Base-by-base conservation (phyloP, 1,284 basidiomycete species). In the Trametes pubescens region DNA sequence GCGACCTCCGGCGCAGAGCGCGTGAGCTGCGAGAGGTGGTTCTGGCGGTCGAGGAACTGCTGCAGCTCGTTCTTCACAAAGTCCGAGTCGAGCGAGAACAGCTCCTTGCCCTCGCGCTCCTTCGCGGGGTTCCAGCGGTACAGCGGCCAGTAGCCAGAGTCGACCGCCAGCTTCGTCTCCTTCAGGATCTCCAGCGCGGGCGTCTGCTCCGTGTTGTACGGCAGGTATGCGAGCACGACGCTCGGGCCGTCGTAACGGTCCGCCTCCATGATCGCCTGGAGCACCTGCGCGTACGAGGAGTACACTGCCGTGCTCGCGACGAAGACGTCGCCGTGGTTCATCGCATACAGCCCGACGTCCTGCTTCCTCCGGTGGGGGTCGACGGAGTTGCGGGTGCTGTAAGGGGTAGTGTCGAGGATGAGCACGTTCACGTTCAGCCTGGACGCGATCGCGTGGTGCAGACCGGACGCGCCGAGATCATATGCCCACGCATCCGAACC, bases 401-500 rank as follows among this genome's bases (percentile, higher is more conserved):
- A 98, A 1, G 98, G 94, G 14, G 93, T 81, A 21, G 93, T 96
- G 79, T 99, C 98, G 73, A 99, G 90, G 71, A 99, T 90, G 77
- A 99, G 92, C 69, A 99, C 88, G 81, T 99, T 99, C 80, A 99
- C 84, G 77, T 99, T 92, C 68, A 95, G 86, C 18, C 91, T 89
- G 7, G 95, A 97, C 24, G 96, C 89, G 62, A 98, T 93, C 69
- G 92, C 91, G 73, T 99, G 97, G 78, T 99, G 97, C 51, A 99
- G 83, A 67, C 96, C 97, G 3, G 95, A 96, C n/a, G 95, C 90
- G 49, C 96, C 97, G 53, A 98, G 88, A 78, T 99, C 97, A 75
- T 97, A 95, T 0, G 96, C 93, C 97, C 97, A 99, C 0, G 95
- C 92, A 76, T 99, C 97, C 53, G 95, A 98, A 26, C 97, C 96